phyloP scores from a whole-genome alignment of 1,139 yeast species.

The Kurtzmaniella quercitrusa region DNA sequence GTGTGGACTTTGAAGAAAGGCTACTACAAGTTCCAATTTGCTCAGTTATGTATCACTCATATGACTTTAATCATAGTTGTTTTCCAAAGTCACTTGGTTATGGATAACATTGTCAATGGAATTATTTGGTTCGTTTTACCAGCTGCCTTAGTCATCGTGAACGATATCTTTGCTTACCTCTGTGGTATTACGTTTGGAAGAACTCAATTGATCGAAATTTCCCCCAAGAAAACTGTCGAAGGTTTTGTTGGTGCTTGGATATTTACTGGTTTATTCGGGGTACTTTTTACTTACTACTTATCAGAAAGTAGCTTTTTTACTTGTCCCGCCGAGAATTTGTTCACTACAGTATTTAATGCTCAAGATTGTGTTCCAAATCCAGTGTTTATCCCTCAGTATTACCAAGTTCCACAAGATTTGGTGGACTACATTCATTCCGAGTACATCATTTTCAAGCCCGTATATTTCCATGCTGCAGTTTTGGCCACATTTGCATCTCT shows the following conservation, averaged over 20 bases:
- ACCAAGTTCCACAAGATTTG: constrained; percentile 67
- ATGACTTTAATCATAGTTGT: constrained; percentile 90
- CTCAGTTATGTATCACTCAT: constrained; percentile 90
- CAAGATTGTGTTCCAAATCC: constrained; percentile 80
- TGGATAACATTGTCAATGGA: constrained; percentile 84
- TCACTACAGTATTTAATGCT: constrained; percentile 46
- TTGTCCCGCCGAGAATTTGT: constrained; percentile 76
- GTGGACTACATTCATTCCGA: constrained; percentile 40
- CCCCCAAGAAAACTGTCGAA: constrained; percentile 96
- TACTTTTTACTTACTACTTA: constrained; percentile 59
- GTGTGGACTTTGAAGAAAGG: constrained; percentile 89
- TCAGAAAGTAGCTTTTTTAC: constrained; percentile 70
- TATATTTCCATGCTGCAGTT: constrained; percentile 81
- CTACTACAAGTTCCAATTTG: constrained; percentile 85
- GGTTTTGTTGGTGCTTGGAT: constrained; percentile 98
- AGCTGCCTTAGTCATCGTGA: constrained; percentile 83
- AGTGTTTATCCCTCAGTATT: constrained; percentile 75
- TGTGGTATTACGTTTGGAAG: constrained; percentile 97
- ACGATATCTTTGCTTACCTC: constrained; percentile 92
- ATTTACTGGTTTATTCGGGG: constrained; percentile 77
- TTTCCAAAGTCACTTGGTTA: constrained; percentile 90
- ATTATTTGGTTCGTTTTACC: constrained; percentile 94
- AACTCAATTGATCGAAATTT: constrained; percentile 86
- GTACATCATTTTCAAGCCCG: constrained; percentile 70
- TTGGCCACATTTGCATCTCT: constrained; percentile 94